These are phyloP conservation scores for Telfairia occidentalis DNA, from an alignment of 331 rosid species.

Conservation along the genomic window DNA sequence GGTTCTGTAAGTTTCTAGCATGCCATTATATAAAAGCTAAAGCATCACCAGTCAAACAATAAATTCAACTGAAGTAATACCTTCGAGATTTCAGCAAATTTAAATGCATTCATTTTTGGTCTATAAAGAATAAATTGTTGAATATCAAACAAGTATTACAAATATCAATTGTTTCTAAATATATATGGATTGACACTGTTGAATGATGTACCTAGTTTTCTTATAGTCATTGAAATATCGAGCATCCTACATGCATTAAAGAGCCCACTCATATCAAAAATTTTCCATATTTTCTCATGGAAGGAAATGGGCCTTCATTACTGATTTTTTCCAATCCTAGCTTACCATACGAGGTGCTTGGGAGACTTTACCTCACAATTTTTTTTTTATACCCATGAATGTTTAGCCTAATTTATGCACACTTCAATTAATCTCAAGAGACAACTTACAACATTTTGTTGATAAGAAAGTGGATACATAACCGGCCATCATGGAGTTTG, in stretches of 20 bases:
- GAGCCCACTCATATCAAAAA: neutral
- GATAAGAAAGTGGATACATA: neutral
- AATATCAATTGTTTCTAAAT: neutral
- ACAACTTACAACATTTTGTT: neutral
- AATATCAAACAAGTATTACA: neutral
- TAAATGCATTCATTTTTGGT: neutral
- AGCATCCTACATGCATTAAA: neutral
- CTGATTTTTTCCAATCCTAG: no score
- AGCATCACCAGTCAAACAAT: neutral
- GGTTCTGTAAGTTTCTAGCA: neutral
- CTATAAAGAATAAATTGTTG: neutral
- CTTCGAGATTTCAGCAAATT: neutral
- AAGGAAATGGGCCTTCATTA: no score
- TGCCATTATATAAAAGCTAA: neutral
- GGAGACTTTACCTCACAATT: no score
- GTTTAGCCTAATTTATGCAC: neutral
- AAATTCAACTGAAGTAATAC: neutral
- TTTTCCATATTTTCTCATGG: no score
- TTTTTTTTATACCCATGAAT: neutral
- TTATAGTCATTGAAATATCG: neutral
- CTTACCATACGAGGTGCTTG: no score
- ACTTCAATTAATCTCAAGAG: neutral
- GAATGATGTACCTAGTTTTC: neutral
- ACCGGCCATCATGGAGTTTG: neutral
- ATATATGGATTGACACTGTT: neutral